Base-by-base conservation (phyloP, 2,329 filamentous ascomycete species). In the Arthrobotrys iridis region DNA sequence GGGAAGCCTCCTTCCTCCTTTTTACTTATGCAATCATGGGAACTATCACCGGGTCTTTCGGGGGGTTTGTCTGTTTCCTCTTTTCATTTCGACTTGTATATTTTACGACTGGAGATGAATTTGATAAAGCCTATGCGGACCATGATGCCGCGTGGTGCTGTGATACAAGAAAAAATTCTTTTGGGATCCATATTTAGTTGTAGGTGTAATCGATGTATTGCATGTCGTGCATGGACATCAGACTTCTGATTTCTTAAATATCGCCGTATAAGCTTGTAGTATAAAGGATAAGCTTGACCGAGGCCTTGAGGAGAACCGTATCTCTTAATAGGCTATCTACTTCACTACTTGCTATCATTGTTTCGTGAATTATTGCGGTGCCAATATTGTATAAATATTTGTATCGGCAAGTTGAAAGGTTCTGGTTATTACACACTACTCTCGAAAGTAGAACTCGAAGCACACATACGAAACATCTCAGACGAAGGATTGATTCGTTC, bases 81-180 rank as follows among this genome's bases (percentile, higher is more conserved):
- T 33, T 57, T 52, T 40, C 30, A 33, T 64, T 72, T 59, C 41
- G 37, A 55, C 41, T 46, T 65, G 60, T 73, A 65, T 59, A 65
- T 73, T 65, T 62, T 71, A 55, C 24, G 43, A 57, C 33, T 37
- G 22, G 26, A 52, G 41, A 71, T 72, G 67, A 64, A 63, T 48
- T 46, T 48, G 30, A 33, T 30, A 62, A 4, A 46, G 15, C 57
- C 4, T 28, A 59, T 59, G 4, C 20, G 33, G 33, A 24, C 7
- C 15, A 7, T 24, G 20, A n/a, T 24, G 26, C 33, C 28, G 4
- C 7, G 11, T 40, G 33, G 15, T 59, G 35, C 15, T n/a, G 33
- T 59, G 33, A 41, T 18, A 37, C 24, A 48, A 43, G 15, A 20
- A 22, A 22, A 20, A 20, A n/a, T n/a, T 10, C 22, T 43, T 18